Evolutionary conservation across 768 basidiomycete genomes (phyloP).

Genomic region (Hericium alpestre): DNA sequence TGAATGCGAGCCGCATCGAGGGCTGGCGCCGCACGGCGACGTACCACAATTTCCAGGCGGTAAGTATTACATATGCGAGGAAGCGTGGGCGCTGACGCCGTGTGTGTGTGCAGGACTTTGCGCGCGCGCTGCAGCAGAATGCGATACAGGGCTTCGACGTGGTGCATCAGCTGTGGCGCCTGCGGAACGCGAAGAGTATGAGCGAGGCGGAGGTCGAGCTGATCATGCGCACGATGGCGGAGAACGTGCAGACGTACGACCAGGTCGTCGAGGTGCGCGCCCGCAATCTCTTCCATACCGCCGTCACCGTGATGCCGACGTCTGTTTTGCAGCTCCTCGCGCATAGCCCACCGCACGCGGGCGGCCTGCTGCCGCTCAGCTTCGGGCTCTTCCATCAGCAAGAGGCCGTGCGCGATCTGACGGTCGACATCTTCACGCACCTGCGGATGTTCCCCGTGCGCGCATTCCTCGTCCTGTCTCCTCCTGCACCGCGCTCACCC

Average conservation of each 20-base stretch:
- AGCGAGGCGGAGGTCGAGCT: constrained; percentile 60
- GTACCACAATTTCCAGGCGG: constrained; percentile 64
- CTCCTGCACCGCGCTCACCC: constrained; percentile 1
- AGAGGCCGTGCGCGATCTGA: constrained; percentile 62
- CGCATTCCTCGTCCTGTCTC: constrained; percentile 26
- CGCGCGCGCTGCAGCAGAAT: constrained; percentile 37
- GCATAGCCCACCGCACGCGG: constrained; percentile 58
- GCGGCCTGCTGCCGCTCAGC: constrained; percentile 76
- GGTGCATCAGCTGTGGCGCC: constrained; percentile 71
- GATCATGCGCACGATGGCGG: constrained; percentile 66
- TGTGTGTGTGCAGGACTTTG: constrained; percentile 49
- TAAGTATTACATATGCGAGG: constrained; percentile 25
- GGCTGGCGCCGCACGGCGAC: constrained; percentile 82
- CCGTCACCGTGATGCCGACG: not conserved
- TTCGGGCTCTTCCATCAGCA: constrained; percentile 89
- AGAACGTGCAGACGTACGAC: constrained; percentile 69
- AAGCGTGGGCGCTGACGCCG: not conserved
- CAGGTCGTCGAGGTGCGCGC: constrained; percentile 74
- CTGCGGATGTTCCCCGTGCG: constrained; percentile 68
- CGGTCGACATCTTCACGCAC: constrained; percentile 77
- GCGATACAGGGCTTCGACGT: constrained; percentile 78
- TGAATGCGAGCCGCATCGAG: constrained; percentile 79
- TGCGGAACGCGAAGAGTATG: constrained; percentile 66
- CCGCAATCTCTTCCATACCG: not conserved
- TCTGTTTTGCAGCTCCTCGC: constrained; percentile 58